Evolutionary conservation across 2,329 filamentous ascomycete genomes (phyloP).

Genomic region (Zalaria sp.): DNA sequence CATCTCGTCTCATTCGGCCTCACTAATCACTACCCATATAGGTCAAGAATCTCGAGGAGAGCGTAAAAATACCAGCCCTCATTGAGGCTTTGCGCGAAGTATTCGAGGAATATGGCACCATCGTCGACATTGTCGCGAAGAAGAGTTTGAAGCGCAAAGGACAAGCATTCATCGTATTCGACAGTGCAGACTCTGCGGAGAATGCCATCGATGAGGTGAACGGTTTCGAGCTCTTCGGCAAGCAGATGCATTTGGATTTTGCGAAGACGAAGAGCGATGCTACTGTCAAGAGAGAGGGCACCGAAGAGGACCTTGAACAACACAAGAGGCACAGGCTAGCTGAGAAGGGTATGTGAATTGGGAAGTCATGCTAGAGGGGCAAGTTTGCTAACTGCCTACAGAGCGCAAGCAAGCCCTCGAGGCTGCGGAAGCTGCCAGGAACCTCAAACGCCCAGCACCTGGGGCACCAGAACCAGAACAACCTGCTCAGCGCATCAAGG

Average conservation of each 20-base stretch:
- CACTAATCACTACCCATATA: slow-evolving; percentile 14
- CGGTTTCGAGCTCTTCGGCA: slow-evolving; percentile 85
- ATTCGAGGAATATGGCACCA: slow-evolving; percentile 77
- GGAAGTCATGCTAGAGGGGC: neutral
- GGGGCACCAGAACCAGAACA: slow-evolving; percentile 29
- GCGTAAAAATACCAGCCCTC: slow-evolving; percentile 67
- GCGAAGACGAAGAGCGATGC: slow-evolving; percentile 79
- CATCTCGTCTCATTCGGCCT: neutral
- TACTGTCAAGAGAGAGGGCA: slow-evolving; percentile 61
- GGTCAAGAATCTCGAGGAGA: slow-evolving; percentile 79
- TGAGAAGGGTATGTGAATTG: slow-evolving; percentile 59
- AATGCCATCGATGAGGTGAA: slow-evolving; percentile 79
- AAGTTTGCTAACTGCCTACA: slow-evolving; percentile 14
- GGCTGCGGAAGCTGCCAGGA: slow-evolving; percentile 63
- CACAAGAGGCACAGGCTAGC: slow-evolving; percentile 76
- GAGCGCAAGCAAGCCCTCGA: slow-evolving; percentile 72
- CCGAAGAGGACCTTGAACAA: slow-evolving; percentile 65
- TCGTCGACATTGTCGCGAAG: slow-evolving; percentile 77
- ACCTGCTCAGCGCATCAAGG: slow-evolving; percentile 40
- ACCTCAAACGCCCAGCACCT: slow-evolving; percentile 49
- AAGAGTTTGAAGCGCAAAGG: slow-evolving; percentile 85
- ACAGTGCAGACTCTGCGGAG: slow-evolving; percentile 61
- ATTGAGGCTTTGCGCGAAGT: slow-evolving; percentile 60
- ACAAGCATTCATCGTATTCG: slow-evolving; percentile 90
- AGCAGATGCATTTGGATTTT: slow-evolving; percentile 73